Conservation (phyloP, 768 basidiomycete genomes). For the Termitomyces sp. region DNA sequence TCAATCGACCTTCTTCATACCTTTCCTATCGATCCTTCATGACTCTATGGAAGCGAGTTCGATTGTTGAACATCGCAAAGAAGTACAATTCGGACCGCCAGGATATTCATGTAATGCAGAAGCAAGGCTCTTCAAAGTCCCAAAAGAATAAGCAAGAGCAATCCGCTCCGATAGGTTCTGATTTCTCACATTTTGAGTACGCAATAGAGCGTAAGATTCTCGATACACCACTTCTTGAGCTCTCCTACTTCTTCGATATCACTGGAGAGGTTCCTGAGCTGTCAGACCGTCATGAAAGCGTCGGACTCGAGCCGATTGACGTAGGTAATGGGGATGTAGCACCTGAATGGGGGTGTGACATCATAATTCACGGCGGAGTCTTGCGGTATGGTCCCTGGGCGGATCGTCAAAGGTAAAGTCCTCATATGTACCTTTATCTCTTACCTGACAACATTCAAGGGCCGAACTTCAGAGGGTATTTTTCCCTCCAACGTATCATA, state of each 20-base stretch:
- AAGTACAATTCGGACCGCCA: constrained; percentile 29
- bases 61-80: constrained; percentile 34
- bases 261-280: constrained; percentile 66
- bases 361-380: constrained; percentile 71
- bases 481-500: constrained; percentile 76
- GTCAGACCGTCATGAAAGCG: constrained; percentile 20
- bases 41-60: constrained; percentile 54
- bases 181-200: constrained; percentile 68
- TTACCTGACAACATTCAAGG: constrained; percentile 28
- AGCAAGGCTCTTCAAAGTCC: constrained; percentile 5
- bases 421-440: neutral
- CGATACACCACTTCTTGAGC: constrained; percentile 69
- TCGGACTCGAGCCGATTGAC: constrained; percentile 46
- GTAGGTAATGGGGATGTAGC: constrained; percentile 83
- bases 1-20: constrained; percentile 26
- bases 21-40: constrained; percentile 34
- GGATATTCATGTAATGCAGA: constrained; percentile 22
- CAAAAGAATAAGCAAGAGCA: constrained; percentile 39
- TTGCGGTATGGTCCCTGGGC: constrained; percentile 95
- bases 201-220: constrained; percentile 82
- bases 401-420: constrained; percentile 76
- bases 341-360: constrained; percentile 92
- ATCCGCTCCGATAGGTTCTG: constrained; percentile 48
- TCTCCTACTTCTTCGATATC: constrained; percentile 84
- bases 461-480: constrained; percentile 75